Conservation (phyloP, 2,329 filamentous ascomycete species). For the Ceratocystis huliohia region DNA sequence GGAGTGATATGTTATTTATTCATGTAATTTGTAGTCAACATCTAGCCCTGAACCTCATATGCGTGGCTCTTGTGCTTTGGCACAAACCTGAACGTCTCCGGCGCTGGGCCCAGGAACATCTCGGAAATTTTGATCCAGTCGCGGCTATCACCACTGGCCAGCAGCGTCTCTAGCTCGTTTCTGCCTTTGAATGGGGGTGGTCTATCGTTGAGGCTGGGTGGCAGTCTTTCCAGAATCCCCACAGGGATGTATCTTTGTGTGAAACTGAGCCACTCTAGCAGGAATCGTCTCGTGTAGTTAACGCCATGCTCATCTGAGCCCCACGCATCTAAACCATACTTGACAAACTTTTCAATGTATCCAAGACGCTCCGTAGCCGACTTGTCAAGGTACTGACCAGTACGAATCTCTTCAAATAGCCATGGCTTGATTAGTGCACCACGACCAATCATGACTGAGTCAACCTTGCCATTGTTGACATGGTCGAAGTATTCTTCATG, state of each 20-base stretch:
- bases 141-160: slow-evolving; percentile 81
- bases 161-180: slow-evolving; percentile 84
- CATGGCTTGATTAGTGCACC: slow-evolving; percentile 95
- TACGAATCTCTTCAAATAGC: slow-evolving; percentile 93
- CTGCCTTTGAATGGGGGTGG: slow-evolving; percentile 73
- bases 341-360: slow-evolving; percentile 79
- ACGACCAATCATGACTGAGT: slow-evolving; percentile 94
- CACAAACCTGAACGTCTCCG: slow-evolving; percentile 83
- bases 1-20: too few relatives aligned
- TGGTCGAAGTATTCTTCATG: slow-evolving; percentile 76
- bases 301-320: slow-evolving; percentile 90
- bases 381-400: slow-evolving; percentile 90
- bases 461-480: slow-evolving; percentile 64
- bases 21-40: not conserved
- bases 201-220: slow-evolving; percentile 77
- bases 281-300: slow-evolving; percentile 77
- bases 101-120: slow-evolving; percentile 90
- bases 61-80: slow-evolving; percentile 96
- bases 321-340: slow-evolving; percentile 88
- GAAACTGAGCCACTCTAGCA: slow-evolving; percentile 94
- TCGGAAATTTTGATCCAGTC: slow-evolving; percentile 99
- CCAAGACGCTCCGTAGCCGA: slow-evolving; percentile 71
- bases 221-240: slow-evolving; percentile 75
- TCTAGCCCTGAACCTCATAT: slow-evolving; percentile 58
- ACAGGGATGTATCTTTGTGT: slow-evolving; percentile 82